A percentile compares a stretch with the other conserved stretches of the same genome.
Evolutionary conservation across 768 basidiomycete species (phyloP).

Genomic region (Lentinula lateritia): DNA sequence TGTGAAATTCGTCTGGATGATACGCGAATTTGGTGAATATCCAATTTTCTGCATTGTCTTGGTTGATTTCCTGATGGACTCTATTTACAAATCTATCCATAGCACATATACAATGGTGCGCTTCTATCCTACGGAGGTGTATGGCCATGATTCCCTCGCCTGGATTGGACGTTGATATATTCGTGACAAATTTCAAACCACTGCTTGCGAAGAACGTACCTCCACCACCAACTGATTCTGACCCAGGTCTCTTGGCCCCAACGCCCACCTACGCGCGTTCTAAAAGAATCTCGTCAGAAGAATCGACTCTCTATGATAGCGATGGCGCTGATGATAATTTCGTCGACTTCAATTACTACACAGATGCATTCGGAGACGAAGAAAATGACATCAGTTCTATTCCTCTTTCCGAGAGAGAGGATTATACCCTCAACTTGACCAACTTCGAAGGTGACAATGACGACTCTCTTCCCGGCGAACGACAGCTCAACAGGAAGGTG

Average conservation of each 20-base stretch:
- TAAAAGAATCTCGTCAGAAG: not conserved
- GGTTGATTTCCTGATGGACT: not conserved
- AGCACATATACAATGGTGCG: constrained; percentile 80
- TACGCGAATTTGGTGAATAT: constrained; percentile 61
- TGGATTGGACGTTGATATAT: constrained; percentile 63
- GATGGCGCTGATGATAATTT: constrained; percentile 7
- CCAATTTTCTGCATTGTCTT: not conserved
- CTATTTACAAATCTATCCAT: not conserved
- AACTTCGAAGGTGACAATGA: constrained; percentile 78
- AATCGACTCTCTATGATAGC: not conserved
- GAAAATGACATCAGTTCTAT: constrained; percentile 23
- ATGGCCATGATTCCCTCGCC: constrained; percentile 43
- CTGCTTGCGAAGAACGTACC: not conserved
- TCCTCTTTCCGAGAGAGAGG: constrained; percentile 31
- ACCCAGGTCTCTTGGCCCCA: not conserved
- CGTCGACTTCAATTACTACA: constrained; percentile 37
- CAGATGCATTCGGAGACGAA: constrained; percentile 27
- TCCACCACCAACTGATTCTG: not conserved
- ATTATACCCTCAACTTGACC: constrained; percentile 58
- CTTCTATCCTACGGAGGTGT: constrained; percentile 58
- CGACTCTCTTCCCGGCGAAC: constrained; percentile 50
- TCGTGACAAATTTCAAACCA: constrained; percentile 55
- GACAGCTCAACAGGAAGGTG: constrained; percentile 42
- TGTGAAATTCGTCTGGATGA: constrained; percentile 72
- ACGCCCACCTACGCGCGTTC: not conserved